Evolutionary conservation across 179 eudicot species (phyloP).

Genomic region (Beta macrorhiza): DNA sequence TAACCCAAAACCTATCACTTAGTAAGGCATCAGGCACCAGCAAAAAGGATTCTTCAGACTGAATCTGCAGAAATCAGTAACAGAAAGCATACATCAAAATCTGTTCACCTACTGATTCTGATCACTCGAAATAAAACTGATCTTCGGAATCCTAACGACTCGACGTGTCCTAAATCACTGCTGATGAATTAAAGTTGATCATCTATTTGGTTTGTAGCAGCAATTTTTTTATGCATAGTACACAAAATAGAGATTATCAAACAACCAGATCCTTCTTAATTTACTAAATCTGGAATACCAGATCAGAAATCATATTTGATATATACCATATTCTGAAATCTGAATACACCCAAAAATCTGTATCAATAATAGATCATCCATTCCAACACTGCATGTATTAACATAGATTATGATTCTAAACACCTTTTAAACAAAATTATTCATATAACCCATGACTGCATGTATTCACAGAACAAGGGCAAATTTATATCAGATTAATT

Average conservation of each 20-base stretch:
- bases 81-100: not conserved
- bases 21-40: not conserved
- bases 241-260: not conserved
- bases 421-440: constrained; percentile 2
- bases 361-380: constrained; percentile 2
- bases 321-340: constrained; percentile 16
- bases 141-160: not conserved
- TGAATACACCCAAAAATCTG: constrained; percentile 11
- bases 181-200: constrained; percentile 14
- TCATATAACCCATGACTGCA: constrained; percentile 9
- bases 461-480: constrained; percentile 18
- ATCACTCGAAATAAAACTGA: not conserved
- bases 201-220: not conserved
- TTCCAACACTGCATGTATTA: not conserved
- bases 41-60: not conserved
- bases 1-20: not conserved
- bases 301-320: not conserved
- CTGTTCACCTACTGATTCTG: constrained; percentile 14
- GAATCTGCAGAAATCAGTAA: constrained; percentile 4
- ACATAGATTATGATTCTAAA: not conserved
- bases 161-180: not conserved
- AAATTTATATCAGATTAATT: constrained; percentile 29
- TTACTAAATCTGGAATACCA: constrained; percentile 18
- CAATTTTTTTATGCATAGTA: constrained; percentile 12
- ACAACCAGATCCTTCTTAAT: not conserved